phyloP scores from a whole-genome alignment of 768 basidiomycete species.

The Rhodotorula babjevae region DNA sequence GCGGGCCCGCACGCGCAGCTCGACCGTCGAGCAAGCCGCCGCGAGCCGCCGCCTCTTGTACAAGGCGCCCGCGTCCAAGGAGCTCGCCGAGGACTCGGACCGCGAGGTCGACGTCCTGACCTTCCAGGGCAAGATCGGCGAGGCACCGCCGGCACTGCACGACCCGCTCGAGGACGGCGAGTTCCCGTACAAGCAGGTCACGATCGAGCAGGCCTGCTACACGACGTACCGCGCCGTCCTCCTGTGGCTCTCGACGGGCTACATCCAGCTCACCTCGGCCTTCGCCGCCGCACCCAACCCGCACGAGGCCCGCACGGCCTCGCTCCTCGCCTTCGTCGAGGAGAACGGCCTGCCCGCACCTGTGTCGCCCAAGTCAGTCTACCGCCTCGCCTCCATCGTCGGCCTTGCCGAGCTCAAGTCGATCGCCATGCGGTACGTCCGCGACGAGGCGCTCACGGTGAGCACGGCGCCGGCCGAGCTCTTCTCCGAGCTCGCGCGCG shows the following conservation, averaged over 20 bases:
- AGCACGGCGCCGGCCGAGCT: background rate
- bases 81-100: constrained; percentile 14
- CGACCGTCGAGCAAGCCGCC: background rate
- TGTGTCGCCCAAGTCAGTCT: constrained; percentile 9
- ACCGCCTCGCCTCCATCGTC: constrained; percentile 19
- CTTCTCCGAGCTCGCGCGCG: background rate
- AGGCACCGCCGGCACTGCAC: background rate
- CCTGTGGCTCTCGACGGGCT: background rate
- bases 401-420: background rate
- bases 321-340: background rate
- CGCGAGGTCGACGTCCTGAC: background rate
- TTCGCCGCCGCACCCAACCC: background rate
- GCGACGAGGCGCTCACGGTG: background rate
- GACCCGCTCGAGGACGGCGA: background rate
- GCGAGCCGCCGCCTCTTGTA: background rate
- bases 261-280: background rate
- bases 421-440: background rate
- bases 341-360: background rate
- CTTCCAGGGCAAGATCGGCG: background rate
- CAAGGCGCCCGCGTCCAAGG: background rate
- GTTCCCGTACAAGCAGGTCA: background rate
- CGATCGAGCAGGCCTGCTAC: background rate
- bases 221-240: constrained; percentile 10
- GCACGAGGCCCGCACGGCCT: too few relatives aligned
- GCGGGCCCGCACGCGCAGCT: too few relatives aligned